Evolutionary conservation across 225 moss, liverwort and hornwort species (phyloP).

Genomic region (Takakia lepidozioides): DNA sequence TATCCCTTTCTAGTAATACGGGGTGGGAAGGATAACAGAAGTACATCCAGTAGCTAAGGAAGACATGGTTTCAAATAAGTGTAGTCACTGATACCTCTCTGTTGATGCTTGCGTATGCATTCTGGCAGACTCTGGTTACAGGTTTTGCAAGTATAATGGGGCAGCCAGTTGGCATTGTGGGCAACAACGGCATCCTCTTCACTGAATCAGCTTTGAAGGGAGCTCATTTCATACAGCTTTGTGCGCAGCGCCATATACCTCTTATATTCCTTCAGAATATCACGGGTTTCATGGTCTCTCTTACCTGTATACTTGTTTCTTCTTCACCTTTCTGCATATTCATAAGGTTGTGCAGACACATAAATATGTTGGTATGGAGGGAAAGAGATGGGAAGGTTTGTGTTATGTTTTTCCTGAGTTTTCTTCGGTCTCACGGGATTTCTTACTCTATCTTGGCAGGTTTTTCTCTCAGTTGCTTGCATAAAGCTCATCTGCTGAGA

Average conservation of each 20-base stretch:
- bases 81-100: slow-evolving; percentile 4
- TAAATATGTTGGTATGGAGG: too few relatives aligned
- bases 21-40: too few relatives aligned
- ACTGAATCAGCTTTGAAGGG: slow-evolving; percentile 97
- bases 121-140: slow-evolving; percentile 89
- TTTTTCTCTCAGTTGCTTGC: too few relatives aligned
- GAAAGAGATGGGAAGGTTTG: too few relatives aligned
- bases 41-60: too few relatives aligned
- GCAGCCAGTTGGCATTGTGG: slow-evolving; percentile 80
- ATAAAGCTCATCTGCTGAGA: slow-evolving; percentile 1
- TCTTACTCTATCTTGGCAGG: too few relatives aligned
- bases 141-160: slow-evolving; percentile 94
- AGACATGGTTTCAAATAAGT: too few relatives aligned
- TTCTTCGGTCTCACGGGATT: too few relatives aligned
- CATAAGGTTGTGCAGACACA: too few relatives aligned
- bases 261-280: slow-evolving; percentile 96
- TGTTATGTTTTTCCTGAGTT: too few relatives aligned
- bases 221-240: slow-evolving; percentile 94
- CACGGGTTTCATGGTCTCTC: slow-evolving; percentile 81
- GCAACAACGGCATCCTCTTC: slow-evolving; percentile 93
- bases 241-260: slow-evolving; percentile 96
- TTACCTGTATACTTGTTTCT: neutral
- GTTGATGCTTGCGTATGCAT: slow-evolving; percentile 10
- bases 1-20: too few relatives aligned
- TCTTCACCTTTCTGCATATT: too few relatives aligned